Conservation (phyloP, 2,329 filamentous ascomycete species). For the Thielaviopsis euricoi region DNA sequence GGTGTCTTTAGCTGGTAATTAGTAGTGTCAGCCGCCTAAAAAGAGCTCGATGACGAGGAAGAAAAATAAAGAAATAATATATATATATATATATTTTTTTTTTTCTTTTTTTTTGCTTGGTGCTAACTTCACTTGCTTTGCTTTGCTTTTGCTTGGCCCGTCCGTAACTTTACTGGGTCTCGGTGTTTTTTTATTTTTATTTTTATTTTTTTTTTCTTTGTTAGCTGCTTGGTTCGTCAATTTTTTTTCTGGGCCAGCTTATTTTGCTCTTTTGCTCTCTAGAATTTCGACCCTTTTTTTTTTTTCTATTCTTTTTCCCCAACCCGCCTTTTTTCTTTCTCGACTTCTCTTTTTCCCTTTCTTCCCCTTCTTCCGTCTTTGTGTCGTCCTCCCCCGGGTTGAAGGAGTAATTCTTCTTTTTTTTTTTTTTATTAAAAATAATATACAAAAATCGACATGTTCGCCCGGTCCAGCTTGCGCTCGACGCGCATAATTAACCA, state of each 20-base stretch:
- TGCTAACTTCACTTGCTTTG: no score
- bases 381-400: slow-evolving; percentile 11
- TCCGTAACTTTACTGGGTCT: no score
- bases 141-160: no score
- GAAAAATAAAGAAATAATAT: no score
- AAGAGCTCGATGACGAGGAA: no score
- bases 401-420: slow-evolving; percentile 12
- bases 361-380: slow-evolving; percentile 1
- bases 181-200: no score
- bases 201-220: background rate
- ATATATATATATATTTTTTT: no score
- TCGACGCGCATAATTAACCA: slow-evolving; percentile 71
- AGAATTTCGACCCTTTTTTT: slow-evolving; percentile 7
- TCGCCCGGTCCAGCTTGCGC: slow-evolving; percentile 84
- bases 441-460: slow-evolving; percentile 38
- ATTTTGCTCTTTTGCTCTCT: slow-evolving; percentile 6
- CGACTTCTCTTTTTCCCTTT: slow-evolving; percentile 3
- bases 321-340: slow-evolving; percentile 8
- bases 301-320: slow-evolving; percentile 3
- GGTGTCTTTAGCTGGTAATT: no score
- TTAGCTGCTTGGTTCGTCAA: background rate
- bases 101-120: no score
- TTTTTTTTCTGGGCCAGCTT: slow-evolving; percentile 8
- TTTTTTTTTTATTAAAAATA: slow-evolving; percentile 13
- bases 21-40: no score